Evolutionary conservation across 805 yeast species (phyloP), one percentile per base, ranked within the genome.

Genomic region (Starmerella scarabaei): DNA sequence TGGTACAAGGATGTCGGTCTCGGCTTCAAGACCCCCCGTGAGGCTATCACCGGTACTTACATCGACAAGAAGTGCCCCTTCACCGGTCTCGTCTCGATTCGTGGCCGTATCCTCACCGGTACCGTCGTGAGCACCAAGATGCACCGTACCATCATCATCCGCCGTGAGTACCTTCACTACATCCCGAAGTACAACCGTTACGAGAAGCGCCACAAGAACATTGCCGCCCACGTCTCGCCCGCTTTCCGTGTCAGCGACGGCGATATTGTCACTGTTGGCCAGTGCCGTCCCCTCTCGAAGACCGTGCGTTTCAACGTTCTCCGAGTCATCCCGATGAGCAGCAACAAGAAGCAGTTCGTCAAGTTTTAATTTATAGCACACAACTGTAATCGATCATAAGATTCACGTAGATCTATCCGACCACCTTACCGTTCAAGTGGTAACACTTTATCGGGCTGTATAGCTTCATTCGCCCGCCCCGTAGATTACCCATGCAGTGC

Each of bases 171-270:
- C 93, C 83, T 91, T 69, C 99, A 91, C 77, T 91, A 84, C 76
- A 82, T 91, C 70, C 94, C 97, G 72, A 91, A 91, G 80, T 91
- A 91, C 77, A 91, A 88, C 94, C 86, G 99, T 82, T 91, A 85
- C 83, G 99, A 91, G 77, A 91, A 91, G 83, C 85, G 99, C 77
- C 99, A 91, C 83, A 91, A 91, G 91, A 91, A 91, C 80, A 77
- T 91, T 54, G 93, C 99, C 68, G 99, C 95, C 63, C 99, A 91
- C 76, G 83, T 91, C 64, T 88, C 97, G 57, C 99, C 99, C 73
- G 97, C 97, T 71, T 91, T 91, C 97, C 93, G 99, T 75, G 95
- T 88, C 61, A 73, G 73, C 68, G 97, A 86, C 69, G 99, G 98
- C 78, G 99, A 91, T 67, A 74, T 80, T 57, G 98, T 91, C 63